These are phyloP conservation scores for Chaetomium fimeti DNA, from an alignment of 495 filamentous ascomycete genomes.

Conservation along the genomic window DNA sequence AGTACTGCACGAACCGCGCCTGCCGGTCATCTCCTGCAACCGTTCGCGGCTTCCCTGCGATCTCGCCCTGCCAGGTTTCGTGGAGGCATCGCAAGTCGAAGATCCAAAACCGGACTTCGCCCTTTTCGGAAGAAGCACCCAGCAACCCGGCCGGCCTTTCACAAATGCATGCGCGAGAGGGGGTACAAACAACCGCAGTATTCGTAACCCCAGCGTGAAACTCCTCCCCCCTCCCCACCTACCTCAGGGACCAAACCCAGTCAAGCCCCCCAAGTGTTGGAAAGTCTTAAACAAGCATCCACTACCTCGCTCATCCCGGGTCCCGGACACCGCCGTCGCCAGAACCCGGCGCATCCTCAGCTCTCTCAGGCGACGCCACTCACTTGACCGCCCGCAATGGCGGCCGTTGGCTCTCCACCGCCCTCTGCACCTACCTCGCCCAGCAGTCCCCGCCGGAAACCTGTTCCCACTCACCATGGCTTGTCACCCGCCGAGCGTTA, in stretches of 20 bases:
- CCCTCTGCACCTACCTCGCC: constrained; percentile 36
- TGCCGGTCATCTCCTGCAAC: background rate
- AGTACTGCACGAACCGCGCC: background rate
- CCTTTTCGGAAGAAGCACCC: background rate
- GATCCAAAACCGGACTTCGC: background rate
- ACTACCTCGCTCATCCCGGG: constrained; percentile 2
- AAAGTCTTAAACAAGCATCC: constrained; percentile 5
- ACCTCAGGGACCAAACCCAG: no score
- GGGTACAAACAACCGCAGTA: background rate
- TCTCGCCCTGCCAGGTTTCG: background rate
- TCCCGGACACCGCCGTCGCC: constrained; percentile 3
- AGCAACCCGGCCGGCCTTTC: background rate
- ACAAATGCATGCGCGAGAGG: constrained; percentile 5
- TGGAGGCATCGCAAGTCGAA: background rate
- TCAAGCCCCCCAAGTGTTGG: background rate
- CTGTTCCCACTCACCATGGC: constrained; percentile 35
- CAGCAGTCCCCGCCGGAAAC: constrained; percentile 45
- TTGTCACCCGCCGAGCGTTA: constrained; percentile 38
- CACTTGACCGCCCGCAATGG: constrained; percentile 40
- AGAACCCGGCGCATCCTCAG: constrained; percentile 16
- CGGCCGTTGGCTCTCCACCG: constrained; percentile 42
- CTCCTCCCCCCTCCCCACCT: background rate
- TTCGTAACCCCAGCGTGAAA: background rate
- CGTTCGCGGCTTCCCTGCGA: constrained; percentile 4
- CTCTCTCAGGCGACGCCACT: constrained; percentile 16